phyloP scores from a whole-genome alignment of 148 eudicot genomes.

The Suaeda aralocaspica region DNA sequence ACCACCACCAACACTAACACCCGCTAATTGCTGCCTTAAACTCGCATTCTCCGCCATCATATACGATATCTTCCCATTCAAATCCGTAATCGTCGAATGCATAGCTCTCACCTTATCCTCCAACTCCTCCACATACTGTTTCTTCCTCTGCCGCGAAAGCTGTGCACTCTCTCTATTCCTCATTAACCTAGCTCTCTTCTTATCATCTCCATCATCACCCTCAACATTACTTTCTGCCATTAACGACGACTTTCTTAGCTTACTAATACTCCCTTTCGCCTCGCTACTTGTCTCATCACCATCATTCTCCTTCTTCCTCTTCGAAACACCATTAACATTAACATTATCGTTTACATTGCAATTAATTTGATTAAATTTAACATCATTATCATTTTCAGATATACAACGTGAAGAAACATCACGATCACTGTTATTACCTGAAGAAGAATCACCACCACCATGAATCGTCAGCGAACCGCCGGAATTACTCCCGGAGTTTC shows the following conservation, averaged over 20 bases:
- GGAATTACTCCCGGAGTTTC: slow-evolving; percentile 27
- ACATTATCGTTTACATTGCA: background rate
- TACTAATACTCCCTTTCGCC: slow-evolving; percentile 41
- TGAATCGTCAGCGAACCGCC: slow-evolving; percentile 20
- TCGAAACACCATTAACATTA: slow-evolving; percentile 27
- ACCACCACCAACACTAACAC: slow-evolving; percentile 27
- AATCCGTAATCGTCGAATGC: slow-evolving; percentile 78
- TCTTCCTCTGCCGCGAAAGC: slow-evolving; percentile 90
- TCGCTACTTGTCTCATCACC: slow-evolving; percentile 24
- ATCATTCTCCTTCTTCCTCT: slow-evolving; percentile 53
- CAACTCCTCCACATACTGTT: slow-evolving; percentile 84
- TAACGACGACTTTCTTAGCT: slow-evolving; percentile 38
- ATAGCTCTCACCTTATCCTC: slow-evolving; percentile 86
- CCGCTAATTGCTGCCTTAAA: slow-evolving; percentile 57
- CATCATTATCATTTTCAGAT: slow-evolving; percentile 7
- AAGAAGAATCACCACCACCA: slow-evolving; percentile 3
- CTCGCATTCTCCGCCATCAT: slow-evolving; percentile 71
- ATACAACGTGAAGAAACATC: slow-evolving; percentile 24
- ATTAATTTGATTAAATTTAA: slow-evolving; percentile 2
- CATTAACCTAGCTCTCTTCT: slow-evolving; percentile 68
- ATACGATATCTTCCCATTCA: slow-evolving; percentile 59
- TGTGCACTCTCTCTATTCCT: slow-evolving; percentile 96
- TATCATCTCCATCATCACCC: slow-evolving; percentile 50
- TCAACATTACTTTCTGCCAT: slow-evolving; percentile 7
- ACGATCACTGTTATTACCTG: slow-evolving; percentile 28